A percentile compares a stretch with the other conserved stretches of the same genome.
These are phyloP conservation scores for Cutaneotrichosporon sp. DNA, from an alignment of 1,284 basidiomycete species.

Conservation along the genomic window DNA sequence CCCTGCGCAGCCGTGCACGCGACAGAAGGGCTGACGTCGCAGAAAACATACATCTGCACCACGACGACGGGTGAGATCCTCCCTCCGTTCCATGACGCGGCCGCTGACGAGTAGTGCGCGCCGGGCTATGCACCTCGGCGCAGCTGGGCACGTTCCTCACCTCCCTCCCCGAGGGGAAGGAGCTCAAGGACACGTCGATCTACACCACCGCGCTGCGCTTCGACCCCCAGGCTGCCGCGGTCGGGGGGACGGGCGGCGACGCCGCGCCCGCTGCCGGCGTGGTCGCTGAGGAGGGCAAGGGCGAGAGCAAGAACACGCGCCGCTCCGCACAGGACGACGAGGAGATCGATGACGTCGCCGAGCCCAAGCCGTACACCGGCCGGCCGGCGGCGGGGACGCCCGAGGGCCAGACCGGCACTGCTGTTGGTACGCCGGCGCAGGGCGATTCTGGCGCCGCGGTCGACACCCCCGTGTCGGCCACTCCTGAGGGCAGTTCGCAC, in stretches of 20 bases:
- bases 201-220: slow-evolving; percentile 54
- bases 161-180: slow-evolving; percentile 63
- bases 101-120: slow-evolving; percentile 57
- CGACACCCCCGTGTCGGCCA: not conserved
- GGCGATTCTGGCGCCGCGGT: not conserved
- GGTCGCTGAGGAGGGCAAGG: slow-evolving; percentile 6
- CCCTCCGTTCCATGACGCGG: not conserved
- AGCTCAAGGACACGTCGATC: slow-evolving; percentile 64
- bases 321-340: slow-evolving; percentile 18
- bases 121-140: slow-evolving; percentile 67
- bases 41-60: slow-evolving; percentile 87
- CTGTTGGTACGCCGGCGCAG: not conserved
- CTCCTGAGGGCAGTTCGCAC: not conserved
- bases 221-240: slow-evolving; percentile 9
- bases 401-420: not conserved
- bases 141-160: slow-evolving; percentile 85
- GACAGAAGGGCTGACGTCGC: slow-evolving; percentile 25
- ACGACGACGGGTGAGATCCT: slow-evolving; percentile 40
- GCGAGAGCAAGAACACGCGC: slow-evolving; percentile 1
- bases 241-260: not conserved
- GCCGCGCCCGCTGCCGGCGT: slow-evolving; percentile 1
- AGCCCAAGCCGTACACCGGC: not conserved
- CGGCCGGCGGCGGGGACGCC: not conserved
- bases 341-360: slow-evolving; percentile 8
- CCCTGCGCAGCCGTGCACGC: too few species aligned